Evolutionary conservation across 805 yeast genomes (phyloP).

Genomic region (Schizosaccharomyces cryophilus): DNA sequence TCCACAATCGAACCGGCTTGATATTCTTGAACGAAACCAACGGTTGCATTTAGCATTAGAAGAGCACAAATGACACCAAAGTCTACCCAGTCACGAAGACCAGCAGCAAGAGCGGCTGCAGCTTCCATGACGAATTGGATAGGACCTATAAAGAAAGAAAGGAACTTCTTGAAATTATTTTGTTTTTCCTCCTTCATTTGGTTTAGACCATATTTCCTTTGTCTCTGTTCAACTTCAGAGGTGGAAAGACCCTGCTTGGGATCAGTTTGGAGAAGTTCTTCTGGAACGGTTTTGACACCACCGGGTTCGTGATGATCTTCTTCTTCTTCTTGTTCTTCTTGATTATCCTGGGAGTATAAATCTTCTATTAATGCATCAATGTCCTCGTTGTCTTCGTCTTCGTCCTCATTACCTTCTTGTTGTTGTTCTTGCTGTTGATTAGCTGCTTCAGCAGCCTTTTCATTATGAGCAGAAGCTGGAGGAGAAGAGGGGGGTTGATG

Average conservation of each 20-base stretch:
- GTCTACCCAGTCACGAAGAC: conserved; percentile 95
- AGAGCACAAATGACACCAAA: conserved; percentile 90
- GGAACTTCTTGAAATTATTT: conserved; percentile 52
- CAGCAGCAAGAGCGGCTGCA: conserved; percentile 85
- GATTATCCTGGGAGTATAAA: conserved; percentile 28
- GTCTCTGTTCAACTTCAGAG: conserved; percentile 58
- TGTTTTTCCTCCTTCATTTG: conserved; percentile 80
- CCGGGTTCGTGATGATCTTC: conserved; percentile 22
- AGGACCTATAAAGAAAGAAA: conserved; percentile 80
- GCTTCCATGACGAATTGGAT: conserved; percentile 94
- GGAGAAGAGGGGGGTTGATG: no score
- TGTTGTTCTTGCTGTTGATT: background rate
- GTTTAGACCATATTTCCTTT: conserved; percentile 75
- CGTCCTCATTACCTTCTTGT: conserved; percentile 13
- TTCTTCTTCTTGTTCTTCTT: conserved; percentile 17
- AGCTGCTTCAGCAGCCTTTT: no score
- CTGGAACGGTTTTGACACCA: conserved; percentile 58
- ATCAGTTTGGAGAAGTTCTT: conserved; percentile 63
- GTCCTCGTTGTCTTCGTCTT: conserved; percentile 46
- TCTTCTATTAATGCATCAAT: conserved; percentile 23
- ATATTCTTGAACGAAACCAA: conserved; percentile 91
- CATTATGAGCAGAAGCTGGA: no score
- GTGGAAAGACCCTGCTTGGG: conserved; percentile 49
- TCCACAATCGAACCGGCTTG: conserved; percentile 97
- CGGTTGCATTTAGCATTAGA: conserved; percentile 63